Conservation (phyloP, 169 alveolate genomes). For the Plasmodium blacklocki region DNA sequence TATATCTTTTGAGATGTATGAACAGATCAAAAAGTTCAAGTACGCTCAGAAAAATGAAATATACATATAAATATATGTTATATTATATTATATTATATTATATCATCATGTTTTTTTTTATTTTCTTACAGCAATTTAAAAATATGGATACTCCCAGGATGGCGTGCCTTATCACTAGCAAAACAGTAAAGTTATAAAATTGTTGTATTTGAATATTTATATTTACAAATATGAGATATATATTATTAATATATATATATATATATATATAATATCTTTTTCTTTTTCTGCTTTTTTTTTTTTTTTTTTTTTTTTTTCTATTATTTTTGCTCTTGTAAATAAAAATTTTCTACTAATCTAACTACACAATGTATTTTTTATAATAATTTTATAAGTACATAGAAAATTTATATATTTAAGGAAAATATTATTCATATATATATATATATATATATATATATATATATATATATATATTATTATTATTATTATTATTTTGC, state of each 20-base stretch:
- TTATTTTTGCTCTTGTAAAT: too few relatives aligned
- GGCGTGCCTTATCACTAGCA: slow-evolving; percentile 70
- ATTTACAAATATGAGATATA: neutral
- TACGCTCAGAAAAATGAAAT: neutral
- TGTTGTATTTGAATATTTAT: neutral
- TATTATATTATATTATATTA: neutral
- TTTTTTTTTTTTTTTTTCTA: too few relatives aligned
- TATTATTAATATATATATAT: slow-evolving; percentile 1
- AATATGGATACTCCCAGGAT: slow-evolving; percentile 74
- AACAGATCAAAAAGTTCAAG: slow-evolving; percentile 54
- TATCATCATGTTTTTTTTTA: neutral
- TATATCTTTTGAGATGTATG: slow-evolving; percentile 65
- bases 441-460: too few relatives aligned
- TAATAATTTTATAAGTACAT: too few relatives aligned
- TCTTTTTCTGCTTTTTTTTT: neutral
- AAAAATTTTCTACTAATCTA: too few relatives aligned
- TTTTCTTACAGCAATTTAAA: slow-evolving; percentile 39
- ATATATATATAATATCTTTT: neutral
- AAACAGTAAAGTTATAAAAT: slow-evolving; percentile 23
- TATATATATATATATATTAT: too few relatives aligned
- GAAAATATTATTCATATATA: too few relatives aligned
- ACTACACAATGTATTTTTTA: too few relatives aligned
- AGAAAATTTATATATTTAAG: too few relatives aligned
- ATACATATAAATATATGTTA: neutral
- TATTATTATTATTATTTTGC: too few relatives aligned